phyloP scores from a whole-genome alignment of 2,329 filamentous ascomycete species.

The Neospermospora avenae region DNA sequence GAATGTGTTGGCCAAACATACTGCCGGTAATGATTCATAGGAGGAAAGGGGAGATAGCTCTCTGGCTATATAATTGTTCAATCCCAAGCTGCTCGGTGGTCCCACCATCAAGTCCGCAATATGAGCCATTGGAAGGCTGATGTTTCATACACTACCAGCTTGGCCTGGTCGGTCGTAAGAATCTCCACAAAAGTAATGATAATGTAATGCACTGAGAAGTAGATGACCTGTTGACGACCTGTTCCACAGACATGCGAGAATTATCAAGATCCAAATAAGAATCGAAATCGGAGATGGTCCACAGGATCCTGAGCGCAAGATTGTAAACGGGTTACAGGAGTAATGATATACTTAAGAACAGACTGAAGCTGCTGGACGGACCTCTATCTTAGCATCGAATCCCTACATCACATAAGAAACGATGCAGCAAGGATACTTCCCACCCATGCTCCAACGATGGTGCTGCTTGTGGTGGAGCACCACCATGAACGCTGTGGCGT shows the following conservation, averaged over 20 bases:
- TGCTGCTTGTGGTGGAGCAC: slow-evolving; percentile 4
- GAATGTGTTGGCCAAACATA: slow-evolving; percentile 18
- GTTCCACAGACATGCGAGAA: slow-evolving; percentile 11
- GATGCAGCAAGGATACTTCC: slow-evolving; percentile 17
- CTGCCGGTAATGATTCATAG: slow-evolving; percentile 27
- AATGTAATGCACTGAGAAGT: neutral
- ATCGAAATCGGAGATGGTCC: slow-evolving; percentile 18
- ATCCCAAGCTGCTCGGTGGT: slow-evolving; percentile 31
- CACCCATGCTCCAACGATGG: slow-evolving; percentile 12
- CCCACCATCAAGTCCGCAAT: slow-evolving; percentile 58
- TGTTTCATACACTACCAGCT: slow-evolving; percentile 19
- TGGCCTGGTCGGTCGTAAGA: slow-evolving; percentile 12
- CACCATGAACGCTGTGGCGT: slow-evolving; percentile 26
- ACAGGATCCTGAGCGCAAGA: slow-evolving; percentile 14
- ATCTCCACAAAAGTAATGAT: slow-evolving; percentile 10
- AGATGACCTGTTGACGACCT: slow-evolving; percentile 8
- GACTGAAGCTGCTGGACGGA: slow-evolving; percentile 6
- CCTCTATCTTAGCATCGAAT: slow-evolving; percentile 20
- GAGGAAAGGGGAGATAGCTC: slow-evolving; percentile 44
- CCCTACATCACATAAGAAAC: slow-evolving; percentile 22
- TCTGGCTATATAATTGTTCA: slow-evolving; percentile 50
- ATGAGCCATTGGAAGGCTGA: slow-evolving; percentile 50
- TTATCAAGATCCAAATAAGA: slow-evolving; percentile 17
- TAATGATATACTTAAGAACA: slow-evolving; percentile 24
- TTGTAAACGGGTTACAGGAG: slow-evolving; percentile 10